A percentile compares a stretch with the other conserved stretches of the same genome.
Conservation (phyloP, 768 basidiomycete genomes). For the Lentinula guzmanii region DNA sequence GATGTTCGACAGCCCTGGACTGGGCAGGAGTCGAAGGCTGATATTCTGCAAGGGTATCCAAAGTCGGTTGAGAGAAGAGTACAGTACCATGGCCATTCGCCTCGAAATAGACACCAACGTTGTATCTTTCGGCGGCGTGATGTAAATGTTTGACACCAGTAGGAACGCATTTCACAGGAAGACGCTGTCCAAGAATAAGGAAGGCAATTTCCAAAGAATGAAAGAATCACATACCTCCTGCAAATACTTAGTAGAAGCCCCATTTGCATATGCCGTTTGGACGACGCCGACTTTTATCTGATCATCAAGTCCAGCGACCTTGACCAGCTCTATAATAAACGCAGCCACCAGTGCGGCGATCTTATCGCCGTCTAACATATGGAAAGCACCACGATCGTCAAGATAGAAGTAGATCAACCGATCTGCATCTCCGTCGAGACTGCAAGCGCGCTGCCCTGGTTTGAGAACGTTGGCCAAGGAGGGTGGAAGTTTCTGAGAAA, state of each 20-base stretch:
- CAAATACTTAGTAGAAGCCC: conserved; percentile 91
- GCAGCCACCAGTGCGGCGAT: conserved; percentile 91
- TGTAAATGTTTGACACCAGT: conserved; percentile 99
- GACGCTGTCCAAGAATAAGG: conserved; percentile 47
- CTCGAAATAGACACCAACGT: conserved; percentile 98
- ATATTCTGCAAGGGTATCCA: conserved; percentile 51
- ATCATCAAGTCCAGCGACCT: conserved; percentile 73
- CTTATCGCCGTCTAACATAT: conserved; percentile 97
- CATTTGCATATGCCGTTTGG: conserved; percentile 98
- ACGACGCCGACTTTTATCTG: conserved; percentile 87
- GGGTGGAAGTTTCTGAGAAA: conserved; percentile 80
- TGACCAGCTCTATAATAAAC: conserved; percentile 88
- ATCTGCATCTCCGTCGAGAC: conserved; percentile 96
- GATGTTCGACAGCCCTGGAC: conserved; percentile 68
- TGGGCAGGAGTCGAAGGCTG: conserved; percentile 81
- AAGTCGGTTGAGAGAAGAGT: conserved; percentile 77
- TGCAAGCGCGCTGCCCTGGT: conserved; percentile 80
- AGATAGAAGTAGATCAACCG: conserved; percentile 94
- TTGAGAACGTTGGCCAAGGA: conserved; percentile 57
- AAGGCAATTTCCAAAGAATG: not conserved
- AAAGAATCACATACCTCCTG: conserved; percentile 48
- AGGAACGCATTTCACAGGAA: conserved; percentile 91
- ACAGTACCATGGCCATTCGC: conserved; percentile 99
- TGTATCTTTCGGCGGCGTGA: conserved; percentile 90
- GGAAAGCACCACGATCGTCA: conserved; percentile 72